Base-by-base conservation (phyloP, 768 basidiomycete genomes). In the button mushroom (Agaricus bisporus) region DNA sequence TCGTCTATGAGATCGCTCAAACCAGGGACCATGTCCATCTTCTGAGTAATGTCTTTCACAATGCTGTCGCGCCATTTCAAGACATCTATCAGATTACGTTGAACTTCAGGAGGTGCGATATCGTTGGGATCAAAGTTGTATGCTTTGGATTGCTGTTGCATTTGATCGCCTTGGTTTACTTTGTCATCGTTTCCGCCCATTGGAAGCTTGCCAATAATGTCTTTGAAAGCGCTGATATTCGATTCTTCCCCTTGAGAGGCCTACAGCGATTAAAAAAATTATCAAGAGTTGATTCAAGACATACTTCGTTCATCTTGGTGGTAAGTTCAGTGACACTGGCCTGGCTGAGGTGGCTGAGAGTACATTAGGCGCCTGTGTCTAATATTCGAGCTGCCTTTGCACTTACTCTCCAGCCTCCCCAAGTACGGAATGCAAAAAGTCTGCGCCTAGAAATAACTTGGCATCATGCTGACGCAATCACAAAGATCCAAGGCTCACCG, bases 11-110 rank as follows among this genome's bases (percentile, higher is more conserved):
- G 66, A 17, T 73, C 66, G 28, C 64, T 63, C 18, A 87, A 68
- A 1, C 85, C 85, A 15, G 86, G 86, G 20, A 88, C 75, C 72
- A 80, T 79, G 59, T 83, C 81, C 36, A 88, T 83, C 63, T 73
- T 79, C 61, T 74, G 70, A 14, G 73, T 63, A 7, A 84, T 68
- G 43, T 75, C 73, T 38, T 76, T 66, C 66, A 79, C 79, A 41
- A 87, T 69, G 20, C 69, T 70, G 60, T 88, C 87, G 38, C 81
- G 76, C 81, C 85, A 88, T 51, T 73, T 77, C 36, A 88, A 66
- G 18, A 86, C 65, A 47, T 77, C 69, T 63, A 79, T 70, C 4
- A 87, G 66, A 48, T 78, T 73, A 38, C 71, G 64, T 58, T 83
- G 83, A 15, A 87, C 78, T 56, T 86, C 81, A 37, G 83, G 80